Percentiles rank a stretch among this genome's conserved stretches.
phyloP scores from a whole-genome alignment of 768 basidiomycete species.

The Dioszegia aurantiaca region DNA sequence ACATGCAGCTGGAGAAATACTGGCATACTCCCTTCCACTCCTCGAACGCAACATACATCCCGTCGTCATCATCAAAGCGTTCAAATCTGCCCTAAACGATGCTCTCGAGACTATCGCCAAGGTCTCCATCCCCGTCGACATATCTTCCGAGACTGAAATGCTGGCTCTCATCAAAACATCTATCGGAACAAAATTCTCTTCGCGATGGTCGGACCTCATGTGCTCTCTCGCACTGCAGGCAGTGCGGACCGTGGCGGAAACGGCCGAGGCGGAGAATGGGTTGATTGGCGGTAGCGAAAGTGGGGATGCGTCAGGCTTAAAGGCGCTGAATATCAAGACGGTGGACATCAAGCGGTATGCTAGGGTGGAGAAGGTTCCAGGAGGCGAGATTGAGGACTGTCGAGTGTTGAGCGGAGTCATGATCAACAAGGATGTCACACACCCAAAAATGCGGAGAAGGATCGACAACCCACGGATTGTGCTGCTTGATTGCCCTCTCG shows the following conservation, averaged over 20 bases:
- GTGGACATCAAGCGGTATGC: constrained; percentile 99
- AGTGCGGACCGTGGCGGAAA: constrained; percentile 73
- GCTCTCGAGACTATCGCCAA: constrained; percentile 81
- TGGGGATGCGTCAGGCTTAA: constrained; percentile 8
- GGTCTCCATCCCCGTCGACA: constrained; percentile 87
- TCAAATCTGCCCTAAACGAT: constrained; percentile 91
- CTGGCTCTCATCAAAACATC: constrained; percentile 95
- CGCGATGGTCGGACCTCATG: constrained; percentile 96
- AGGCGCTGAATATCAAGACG: constrained; percentile 61
- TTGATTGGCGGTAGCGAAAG: constrained; percentile 19
- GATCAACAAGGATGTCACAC: constrained; percentile 98
- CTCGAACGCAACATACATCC: constrained; percentile 97
- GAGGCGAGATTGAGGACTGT: constrained; percentile 93
- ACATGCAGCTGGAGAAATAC: constrained; percentile 81
- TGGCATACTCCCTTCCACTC: constrained; percentile 87
- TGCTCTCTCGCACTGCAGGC: constrained; percentile 90
- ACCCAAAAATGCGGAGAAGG: constrained; percentile 89
- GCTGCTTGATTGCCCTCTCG: constrained; percentile 86
- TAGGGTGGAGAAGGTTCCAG: constrained; percentile 93
- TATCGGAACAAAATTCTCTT: constrained; percentile 96
- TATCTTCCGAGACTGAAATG: constrained; percentile 82
- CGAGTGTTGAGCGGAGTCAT: constrained; percentile 84
- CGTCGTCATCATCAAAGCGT: constrained; percentile 96
- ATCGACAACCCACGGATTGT: constrained; percentile 87
- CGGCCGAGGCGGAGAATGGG: constrained; percentile 60